Conservation (phyloP, 768 basidiomycete genomes). For the Psilocybe azurescens region DNA sequence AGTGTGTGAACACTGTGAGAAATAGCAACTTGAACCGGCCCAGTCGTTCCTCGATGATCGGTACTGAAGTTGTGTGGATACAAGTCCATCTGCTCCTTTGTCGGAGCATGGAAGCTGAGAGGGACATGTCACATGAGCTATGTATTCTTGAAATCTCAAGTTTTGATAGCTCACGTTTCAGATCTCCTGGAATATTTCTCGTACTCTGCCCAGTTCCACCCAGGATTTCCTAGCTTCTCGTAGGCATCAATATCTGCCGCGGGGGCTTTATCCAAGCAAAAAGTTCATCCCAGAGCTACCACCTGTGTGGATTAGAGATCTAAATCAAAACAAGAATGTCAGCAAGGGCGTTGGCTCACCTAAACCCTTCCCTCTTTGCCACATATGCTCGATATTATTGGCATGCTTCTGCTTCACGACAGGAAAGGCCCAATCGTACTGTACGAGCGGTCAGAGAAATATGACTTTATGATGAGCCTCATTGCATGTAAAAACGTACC, state of each 20-base stretch:
- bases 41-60: slow-evolving; percentile 31
- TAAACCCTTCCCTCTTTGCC: slow-evolving; percentile 38
- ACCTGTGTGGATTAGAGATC: slow-evolving; percentile 26
- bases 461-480: no score
- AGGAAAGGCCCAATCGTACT: slow-evolving; percentile 43
- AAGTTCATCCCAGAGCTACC: slow-evolving; percentile 54
- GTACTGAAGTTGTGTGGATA: slow-evolving; percentile 33
- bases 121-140: background rate
- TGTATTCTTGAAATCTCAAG: background rate
- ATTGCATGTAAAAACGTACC: slow-evolving; percentile 17
- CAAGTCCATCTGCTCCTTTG: slow-evolving; percentile 28
- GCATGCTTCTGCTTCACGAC: slow-evolving; percentile 34
- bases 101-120: slow-evolving; percentile 33
- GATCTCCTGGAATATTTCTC: slow-evolving; percentile 41
- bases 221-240: slow-evolving; percentile 56
- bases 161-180: slow-evolving; percentile 36
- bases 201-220: slow-evolving; percentile 58
- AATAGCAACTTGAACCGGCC: slow-evolving; percentile 35
- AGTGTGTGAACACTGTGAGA: slow-evolving; percentile 31
- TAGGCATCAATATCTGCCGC: slow-evolving; percentile 36
- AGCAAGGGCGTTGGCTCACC: slow-evolving; percentile 20
- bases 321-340: background rate
- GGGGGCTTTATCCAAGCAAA: slow-evolving; percentile 38
- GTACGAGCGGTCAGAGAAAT: background rate
- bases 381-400: slow-evolving; percentile 29